Percentiles rank a stretch among this genome's conserved stretches.
Evolutionary conservation across 805 yeast species (phyloP).

Genomic region (Maudiozyma bulderi): DNA sequence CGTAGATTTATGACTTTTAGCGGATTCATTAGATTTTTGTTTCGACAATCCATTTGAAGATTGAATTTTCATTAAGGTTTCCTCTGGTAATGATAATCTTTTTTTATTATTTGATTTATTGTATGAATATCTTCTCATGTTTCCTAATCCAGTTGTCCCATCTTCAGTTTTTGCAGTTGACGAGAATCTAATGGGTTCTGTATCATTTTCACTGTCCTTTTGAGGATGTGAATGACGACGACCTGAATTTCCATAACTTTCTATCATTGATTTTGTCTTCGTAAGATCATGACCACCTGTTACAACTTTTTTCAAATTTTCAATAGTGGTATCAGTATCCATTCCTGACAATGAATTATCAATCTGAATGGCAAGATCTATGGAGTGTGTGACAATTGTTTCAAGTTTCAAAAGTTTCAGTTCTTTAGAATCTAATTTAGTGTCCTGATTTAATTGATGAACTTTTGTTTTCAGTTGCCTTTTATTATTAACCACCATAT

Average conservation of each 20-base stretch:
- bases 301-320: slow-evolving; percentile 17
- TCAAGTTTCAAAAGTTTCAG: slow-evolving; percentile 12
- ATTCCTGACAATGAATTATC: slow-evolving; percentile 6
- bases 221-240: neutral
- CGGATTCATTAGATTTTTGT: slow-evolving; percentile 11
- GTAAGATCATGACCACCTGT: slow-evolving; percentile 9
- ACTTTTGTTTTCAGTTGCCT: slow-evolving; percentile 9
- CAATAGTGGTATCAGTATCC: slow-evolving; percentile 10
- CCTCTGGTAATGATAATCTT: slow-evolving; percentile 1
- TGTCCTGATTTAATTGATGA: slow-evolving; percentile 5
- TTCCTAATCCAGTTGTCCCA: slow-evolving; percentile 3
- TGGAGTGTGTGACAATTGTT: slow-evolving; percentile 14
- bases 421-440: slow-evolving; percentile 1
- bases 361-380: slow-evolving; percentile 16
- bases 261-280: slow-evolving; percentile 11
- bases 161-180: neutral
- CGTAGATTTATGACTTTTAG: slow-evolving; percentile 3
- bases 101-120: neutral
- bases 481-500: slow-evolving; percentile 14
- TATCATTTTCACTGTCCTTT: neutral
- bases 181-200: neutral
- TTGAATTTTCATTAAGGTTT: slow-evolving; percentile 14
- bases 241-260: neutral
- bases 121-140: neutral
- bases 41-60: slow-evolving; percentile 15